Base-by-base conservation (phyloP, 164 flowering plant genomes). In the Buxus sempervirens region DNA sequence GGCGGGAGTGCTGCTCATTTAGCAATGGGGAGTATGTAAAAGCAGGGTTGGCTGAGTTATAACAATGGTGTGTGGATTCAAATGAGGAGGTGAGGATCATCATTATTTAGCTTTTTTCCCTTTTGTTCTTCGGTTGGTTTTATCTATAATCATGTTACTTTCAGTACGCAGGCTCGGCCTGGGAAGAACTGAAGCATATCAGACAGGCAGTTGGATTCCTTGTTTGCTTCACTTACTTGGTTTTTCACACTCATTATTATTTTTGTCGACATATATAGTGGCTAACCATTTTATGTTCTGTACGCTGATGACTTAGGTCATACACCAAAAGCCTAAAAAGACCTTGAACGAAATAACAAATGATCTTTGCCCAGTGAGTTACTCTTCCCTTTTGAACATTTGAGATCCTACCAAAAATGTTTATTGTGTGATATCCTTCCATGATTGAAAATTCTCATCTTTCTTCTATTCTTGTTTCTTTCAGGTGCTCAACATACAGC, bases 121-220 rank as follows among this genome's bases (percentile, higher is more conserved):
- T 45, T 2, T 15, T 14, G 21, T 62, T 9, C 62, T 21, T 28
- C 48, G 24, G 2, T 21, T 61, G 7, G 26, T 19, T 55, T 62
- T 27, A 42, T 45, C 60, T 71, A 38, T 25, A 36, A 32, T 28
- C 57, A 9, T 38, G 20, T 70, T 69, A 23, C 53, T 48, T 65
- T 28, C 88, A 90, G 99, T 93, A 84, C 76, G 89, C 92, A 56
- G 98, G 98, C 64, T 81, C 96, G 0, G 89, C 99, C 23, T 96
- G 98, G 99, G 98, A 92, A 69, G 97, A 92, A 76, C 73, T 95
- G 76, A 90, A 82, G 79, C 99, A 92, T 76, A 95, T 96, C 54
- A 91, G 98, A 73, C 96, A 93, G 80, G 99, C 99, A 64, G 98
- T 96, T 75, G 99, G 98, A 66, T 96, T 96, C 82, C 83, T 96